Evolutionary conservation across 164 flowering plant genomes (phyloP), one percentile per base, ranked within the genome.

Genomic region (Platanus orientalis): DNA sequence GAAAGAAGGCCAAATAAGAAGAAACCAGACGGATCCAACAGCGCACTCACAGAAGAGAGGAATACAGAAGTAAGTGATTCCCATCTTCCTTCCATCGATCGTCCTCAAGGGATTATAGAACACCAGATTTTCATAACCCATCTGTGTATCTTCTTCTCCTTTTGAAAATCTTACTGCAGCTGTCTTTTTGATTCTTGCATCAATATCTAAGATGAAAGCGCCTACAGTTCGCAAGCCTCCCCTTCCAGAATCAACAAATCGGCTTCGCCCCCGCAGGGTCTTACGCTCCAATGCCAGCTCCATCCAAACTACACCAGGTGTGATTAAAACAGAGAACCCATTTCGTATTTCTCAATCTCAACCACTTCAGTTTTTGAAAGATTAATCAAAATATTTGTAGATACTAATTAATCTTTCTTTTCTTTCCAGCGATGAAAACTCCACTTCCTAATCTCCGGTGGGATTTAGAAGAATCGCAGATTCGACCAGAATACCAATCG

Each of bases 271-370:
- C 17, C 87, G 87, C 24, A 79, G 85, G 12, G 58, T 69, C 40
- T 81, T 82, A 39, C 82, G 71, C 55, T 72, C 92, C 20, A 74
- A 48, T 59, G 29, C 76, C 10, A 57, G 17, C 48, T 54, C 76
- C 14, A 40, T 76, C 36, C 80, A 67, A 44, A 73, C 83, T 29
- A 83, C 95, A 14, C 79, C 79, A 61, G 88, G 97, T 83, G 97
- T 83, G 29, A 36, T 62, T 52, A 26, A 40, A 50, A 21, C 3
- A 1, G 14, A 28, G 4, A 16, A 44, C 32, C 21, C 1, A 6
- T 13, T 19, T 42, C 17, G 3, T 5, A 28, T 62, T 45, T 11
- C 23, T 54, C 12, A 27, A 57, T 19, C 7, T 17, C 7, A n/a
- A n/a, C n/a, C n/a, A n/a, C n/a, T n/a, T n/a, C n/a, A n/a, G n/a